Percentiles rank a stretch among this genome's conserved stretches.
These are phyloP conservation scores for Boletus austroedulis DNA, from an alignment of 1,284 basidiomycete species.

Conservation along the genomic window DNA sequence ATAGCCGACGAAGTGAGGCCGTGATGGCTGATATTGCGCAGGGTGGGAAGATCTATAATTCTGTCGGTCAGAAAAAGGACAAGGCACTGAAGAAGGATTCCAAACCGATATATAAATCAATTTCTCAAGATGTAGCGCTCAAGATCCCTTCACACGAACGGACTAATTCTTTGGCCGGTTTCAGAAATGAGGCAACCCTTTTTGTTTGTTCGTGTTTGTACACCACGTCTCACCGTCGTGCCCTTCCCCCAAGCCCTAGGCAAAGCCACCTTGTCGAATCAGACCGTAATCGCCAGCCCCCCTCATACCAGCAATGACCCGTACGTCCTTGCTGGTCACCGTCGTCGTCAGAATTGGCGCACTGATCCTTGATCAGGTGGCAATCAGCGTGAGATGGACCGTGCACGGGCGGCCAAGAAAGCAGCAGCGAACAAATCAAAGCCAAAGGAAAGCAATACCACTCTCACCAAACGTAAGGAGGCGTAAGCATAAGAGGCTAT, in stretches of 20 bases:
- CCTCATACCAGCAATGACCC: constrained; percentile 42
- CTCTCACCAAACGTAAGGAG: constrained; percentile 68
- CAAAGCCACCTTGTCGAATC: constrained; percentile 2
- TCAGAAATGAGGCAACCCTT: not conserved
- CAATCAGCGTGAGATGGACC: constrained; percentile 76
- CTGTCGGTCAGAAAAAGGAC: not conserved
- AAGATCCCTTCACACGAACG: constrained; percentile 15
- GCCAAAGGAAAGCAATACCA: constrained; percentile 63
- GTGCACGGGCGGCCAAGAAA: constrained; percentile 72
- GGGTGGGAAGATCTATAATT: constrained; percentile 21
- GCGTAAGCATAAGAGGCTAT: constrained; percentile 49
- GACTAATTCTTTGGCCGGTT: constrained; percentile 5
- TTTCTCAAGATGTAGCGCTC: constrained; percentile 6
- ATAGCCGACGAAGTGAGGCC: constrained; percentile 19
- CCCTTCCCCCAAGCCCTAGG: not conserved
- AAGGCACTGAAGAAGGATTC: constrained; percentile 9
- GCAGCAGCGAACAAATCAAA: constrained; percentile 51
- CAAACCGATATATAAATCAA: constrained; percentile 6
- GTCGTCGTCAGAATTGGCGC: not conserved
- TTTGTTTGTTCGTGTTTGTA: constrained; percentile 32
- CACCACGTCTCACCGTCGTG: not conserved
- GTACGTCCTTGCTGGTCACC: constrained; percentile 37
- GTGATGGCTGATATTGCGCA: constrained; percentile 1
- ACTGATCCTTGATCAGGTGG: constrained; percentile 51
- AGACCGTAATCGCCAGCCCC: constrained; percentile 5